Percentiles rank a stretch among this genome's conserved stretches.
Evolutionary conservation across 164 flowering plant genomes (phyloP).

Genomic region (Chimonanthus praecox): DNA sequence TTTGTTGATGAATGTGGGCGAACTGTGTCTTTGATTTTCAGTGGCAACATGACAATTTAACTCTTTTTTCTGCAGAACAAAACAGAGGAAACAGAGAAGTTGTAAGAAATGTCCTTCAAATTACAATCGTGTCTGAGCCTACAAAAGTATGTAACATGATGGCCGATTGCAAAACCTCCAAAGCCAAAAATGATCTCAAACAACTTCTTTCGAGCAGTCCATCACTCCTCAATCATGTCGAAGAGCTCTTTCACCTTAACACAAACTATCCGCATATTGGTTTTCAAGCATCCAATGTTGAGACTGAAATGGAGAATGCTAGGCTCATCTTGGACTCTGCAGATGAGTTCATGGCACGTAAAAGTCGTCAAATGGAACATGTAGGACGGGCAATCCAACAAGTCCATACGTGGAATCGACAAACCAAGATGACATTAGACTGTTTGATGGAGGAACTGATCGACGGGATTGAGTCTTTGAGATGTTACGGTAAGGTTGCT

Average conservation of each 20-base stretch:
- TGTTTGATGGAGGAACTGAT: constrained; percentile 46
- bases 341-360: constrained; percentile 44
- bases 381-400: constrained; percentile 1
- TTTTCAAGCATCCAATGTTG: constrained; percentile 5
- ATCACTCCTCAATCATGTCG: constrained; percentile 42
- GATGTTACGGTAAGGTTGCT: constrained; percentile 23
- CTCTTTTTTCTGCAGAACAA: not conserved
- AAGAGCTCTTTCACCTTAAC: constrained; percentile 43
- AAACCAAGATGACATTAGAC: constrained; percentile 26
- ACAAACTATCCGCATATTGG: constrained; percentile 7
- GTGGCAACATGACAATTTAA: not conserved
- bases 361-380: constrained; percentile 21
- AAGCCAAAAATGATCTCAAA: constrained; percentile 11
- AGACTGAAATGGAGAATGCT: constrained; percentile 5
- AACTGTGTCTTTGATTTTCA: not conserved
- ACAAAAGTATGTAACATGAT: constrained; percentile 21
- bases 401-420: not conserved
- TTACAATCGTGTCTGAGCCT: constrained; percentile 9
- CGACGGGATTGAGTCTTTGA: constrained; percentile 42
- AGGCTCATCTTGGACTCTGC: constrained; percentile 51
- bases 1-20: not conserved
- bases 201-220: constrained; percentile 39
- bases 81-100: not conserved
- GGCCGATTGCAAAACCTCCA: constrained; percentile 2
- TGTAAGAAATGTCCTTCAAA: constrained; percentile 10